Evolutionary conservation across 306 rosid genomes (phyloP).

Genomic region (Abrus pulchellus): DNA sequence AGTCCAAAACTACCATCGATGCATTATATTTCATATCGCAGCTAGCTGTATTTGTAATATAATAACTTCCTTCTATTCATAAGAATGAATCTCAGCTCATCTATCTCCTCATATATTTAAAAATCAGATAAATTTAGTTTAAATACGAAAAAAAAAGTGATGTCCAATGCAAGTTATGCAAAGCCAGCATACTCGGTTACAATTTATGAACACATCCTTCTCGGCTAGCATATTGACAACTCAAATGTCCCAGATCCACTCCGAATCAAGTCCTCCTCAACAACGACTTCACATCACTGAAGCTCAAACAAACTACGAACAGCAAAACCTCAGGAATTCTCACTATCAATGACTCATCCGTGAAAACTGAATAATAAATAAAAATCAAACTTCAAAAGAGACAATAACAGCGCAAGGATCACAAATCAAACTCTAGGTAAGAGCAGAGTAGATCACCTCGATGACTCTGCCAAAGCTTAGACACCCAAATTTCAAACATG

Average conservation of each 20-base stretch:
- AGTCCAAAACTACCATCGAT: not conserved
- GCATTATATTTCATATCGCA: not conserved
- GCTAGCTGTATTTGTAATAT: not conserved
- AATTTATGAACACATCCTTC: slow-evolving; percentile 27
- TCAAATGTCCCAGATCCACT: slow-evolving; percentile 7
- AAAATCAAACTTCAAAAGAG: slow-evolving; percentile 13
- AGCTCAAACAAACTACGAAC: slow-evolving; percentile 16
- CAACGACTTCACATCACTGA: slow-evolving; percentile 5
- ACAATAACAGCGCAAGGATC: not conserved
- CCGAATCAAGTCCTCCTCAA: slow-evolving; percentile 17
- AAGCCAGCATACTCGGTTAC: slow-evolving; percentile 1
- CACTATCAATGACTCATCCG: slow-evolving; percentile 29
- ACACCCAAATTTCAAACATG: slow-evolving; percentile 15
- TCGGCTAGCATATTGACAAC: not conserved
- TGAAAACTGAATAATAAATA: not conserved
- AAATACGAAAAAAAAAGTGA: not conserved
- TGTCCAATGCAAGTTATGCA: not conserved
- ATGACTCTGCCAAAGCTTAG: not conserved
- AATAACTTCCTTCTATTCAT: slow-evolving; percentile 4
- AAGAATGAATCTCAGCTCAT: slow-evolving; percentile 8
- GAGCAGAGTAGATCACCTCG: slow-evolving; percentile 3
- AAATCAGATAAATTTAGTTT: slow-evolving; percentile 5
- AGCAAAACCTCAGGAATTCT: not conserved
- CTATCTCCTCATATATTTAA: slow-evolving; percentile 17
- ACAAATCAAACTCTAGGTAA: not conserved